Evolutionary conservation across 176 grass and related monocot genomes (phyloP), one percentile per base, ranked within the genome.

Genomic region (Carex myosuroides): DNA sequence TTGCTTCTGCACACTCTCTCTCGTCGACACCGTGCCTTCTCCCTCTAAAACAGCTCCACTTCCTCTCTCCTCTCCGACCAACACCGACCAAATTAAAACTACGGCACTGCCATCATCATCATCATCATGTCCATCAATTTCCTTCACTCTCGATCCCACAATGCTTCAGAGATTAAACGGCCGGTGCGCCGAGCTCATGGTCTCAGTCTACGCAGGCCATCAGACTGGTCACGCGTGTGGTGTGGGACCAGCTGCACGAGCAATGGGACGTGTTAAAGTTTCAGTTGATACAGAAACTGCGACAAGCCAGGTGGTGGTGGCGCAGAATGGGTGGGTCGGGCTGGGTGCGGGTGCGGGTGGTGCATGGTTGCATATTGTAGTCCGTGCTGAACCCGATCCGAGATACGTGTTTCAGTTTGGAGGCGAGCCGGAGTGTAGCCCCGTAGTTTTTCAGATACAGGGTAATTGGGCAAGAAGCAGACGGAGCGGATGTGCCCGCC

Each of bases 361-460:
- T 30, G 79, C 89, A 63, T 83, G 70, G 85, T 89, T 98, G 50
- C 92, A 95, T 46, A 87, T 98, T 88, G 85, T 93, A 41, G 91
- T 98, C 79, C 75, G 96, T 68, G 85, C 92, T 13, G 96, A 98
- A 81, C 89, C 96, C 39, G 96, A 99, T 84, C 96, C 93, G 35
- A 76, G 96, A 33, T 99, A 93, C 71, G 96, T 99, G 24, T 99
- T 99, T 84, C 96, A 99, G 89, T 99, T 99, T 64, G 93, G 88
- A 8, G 91, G 91, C 42, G 93, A 99, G 64, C 96, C 96, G 13
- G 93, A 95, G 88, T 95, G 93, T 85, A 94, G 93, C 44, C 96
- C 96, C 4, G 89, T 99, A 17, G 91, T 95, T 72, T 95, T 93
- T 61, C 96, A 98, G 83, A 90, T 98, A 50, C 93, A 81, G 53